These are phyloP conservation scores for Tylopilus sp. DNA, from an alignment of 768 basidiomycete species.

Conservation along the genomic window DNA sequence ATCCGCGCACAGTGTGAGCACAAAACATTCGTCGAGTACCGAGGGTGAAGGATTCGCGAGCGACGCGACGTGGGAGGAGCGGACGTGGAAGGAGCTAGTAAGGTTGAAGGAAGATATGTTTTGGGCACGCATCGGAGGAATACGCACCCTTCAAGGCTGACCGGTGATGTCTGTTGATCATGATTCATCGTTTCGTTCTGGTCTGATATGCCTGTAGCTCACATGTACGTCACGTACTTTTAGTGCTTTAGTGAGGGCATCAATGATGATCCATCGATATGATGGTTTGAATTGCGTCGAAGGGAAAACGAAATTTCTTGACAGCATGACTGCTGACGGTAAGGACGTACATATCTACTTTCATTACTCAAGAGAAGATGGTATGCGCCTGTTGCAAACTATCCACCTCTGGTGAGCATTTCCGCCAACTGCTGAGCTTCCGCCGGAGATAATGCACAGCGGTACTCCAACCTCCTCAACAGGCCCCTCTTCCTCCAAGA, in stretches of 20 bases:
- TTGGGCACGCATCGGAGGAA: constrained; percentile 72
- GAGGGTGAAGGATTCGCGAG: constrained; percentile 50
- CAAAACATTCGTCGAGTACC: constrained; percentile 21
- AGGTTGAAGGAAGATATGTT: constrained; percentile 81
- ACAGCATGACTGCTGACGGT: background rate
- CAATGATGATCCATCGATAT: background rate
- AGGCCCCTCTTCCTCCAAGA: background rate
- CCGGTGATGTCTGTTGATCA: background rate
- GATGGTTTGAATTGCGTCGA: background rate
- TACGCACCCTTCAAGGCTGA: constrained; percentile 18
- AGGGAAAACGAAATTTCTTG: background rate
- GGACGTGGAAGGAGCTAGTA: constrained; percentile 77
- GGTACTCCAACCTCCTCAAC: background rate
- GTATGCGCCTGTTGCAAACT: too few relatives aligned
- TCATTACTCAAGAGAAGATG: too few relatives aligned
- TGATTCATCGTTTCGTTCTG: too few relatives aligned
- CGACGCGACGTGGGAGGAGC: constrained; percentile 79
- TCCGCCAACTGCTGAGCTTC: constrained; percentile 1
- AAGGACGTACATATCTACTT: too few relatives aligned
- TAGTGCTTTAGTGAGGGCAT: background rate
- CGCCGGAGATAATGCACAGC: background rate
- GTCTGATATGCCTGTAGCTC: background rate
- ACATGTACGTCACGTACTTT: background rate
- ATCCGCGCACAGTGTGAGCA: constrained; percentile 23
- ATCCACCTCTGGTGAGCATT: too few relatives aligned